Evolutionary conservation across 164 flowering plant genomes (phyloP).

Genomic region (Sextonia rubra): DNA sequence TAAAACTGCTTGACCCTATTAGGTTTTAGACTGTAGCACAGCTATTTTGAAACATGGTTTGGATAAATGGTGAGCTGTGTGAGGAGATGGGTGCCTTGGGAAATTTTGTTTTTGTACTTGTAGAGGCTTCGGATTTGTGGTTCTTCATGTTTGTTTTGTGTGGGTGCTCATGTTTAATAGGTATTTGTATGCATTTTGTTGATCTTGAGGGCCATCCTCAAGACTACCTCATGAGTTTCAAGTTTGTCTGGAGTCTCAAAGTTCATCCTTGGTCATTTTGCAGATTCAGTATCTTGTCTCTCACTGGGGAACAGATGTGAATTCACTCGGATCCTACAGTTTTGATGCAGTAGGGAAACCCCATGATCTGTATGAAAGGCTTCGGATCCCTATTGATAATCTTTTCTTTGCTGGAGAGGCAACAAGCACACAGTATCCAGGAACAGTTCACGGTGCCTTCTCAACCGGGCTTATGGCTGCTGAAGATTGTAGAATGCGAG

Average conservation of each 20-base stretch:
- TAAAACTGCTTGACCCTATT: too few relatives aligned
- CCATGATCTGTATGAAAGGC: slow-evolving; percentile 79
- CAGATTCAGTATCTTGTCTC: slow-evolving; percentile 93
- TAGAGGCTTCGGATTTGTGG: too few relatives aligned
- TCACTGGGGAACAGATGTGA: slow-evolving; percentile 79
- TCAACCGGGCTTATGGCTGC: slow-evolving; percentile 93
- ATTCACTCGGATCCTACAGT: slow-evolving; percentile 88
- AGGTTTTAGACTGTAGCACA: too few relatives aligned
- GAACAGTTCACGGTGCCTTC: slow-evolving; percentile 94
- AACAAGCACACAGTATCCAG: slow-evolving; percentile 66
- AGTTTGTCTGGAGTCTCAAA: background rate
- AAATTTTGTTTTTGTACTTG: too few relatives aligned
- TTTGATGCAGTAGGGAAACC: slow-evolving; percentile 81
- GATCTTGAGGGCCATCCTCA: too few relatives aligned
- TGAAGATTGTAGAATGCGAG: slow-evolving; percentile 91
- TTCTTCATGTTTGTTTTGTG: too few relatives aligned
- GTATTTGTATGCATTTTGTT: too few relatives aligned
- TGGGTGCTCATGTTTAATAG: too few relatives aligned
- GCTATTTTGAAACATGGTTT: too few relatives aligned
- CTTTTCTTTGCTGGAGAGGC: slow-evolving; percentile 98
- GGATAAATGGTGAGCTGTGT: too few relatives aligned
- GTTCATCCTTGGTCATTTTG: slow-evolving; percentile 7
- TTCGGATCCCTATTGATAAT: slow-evolving; percentile 84
- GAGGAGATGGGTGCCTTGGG: too few relatives aligned
- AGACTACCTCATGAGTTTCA: too few relatives aligned